Evolutionary conservation across 306 rosid genomes (phyloP).

Genomic region (Bauhinia variegata): DNA sequence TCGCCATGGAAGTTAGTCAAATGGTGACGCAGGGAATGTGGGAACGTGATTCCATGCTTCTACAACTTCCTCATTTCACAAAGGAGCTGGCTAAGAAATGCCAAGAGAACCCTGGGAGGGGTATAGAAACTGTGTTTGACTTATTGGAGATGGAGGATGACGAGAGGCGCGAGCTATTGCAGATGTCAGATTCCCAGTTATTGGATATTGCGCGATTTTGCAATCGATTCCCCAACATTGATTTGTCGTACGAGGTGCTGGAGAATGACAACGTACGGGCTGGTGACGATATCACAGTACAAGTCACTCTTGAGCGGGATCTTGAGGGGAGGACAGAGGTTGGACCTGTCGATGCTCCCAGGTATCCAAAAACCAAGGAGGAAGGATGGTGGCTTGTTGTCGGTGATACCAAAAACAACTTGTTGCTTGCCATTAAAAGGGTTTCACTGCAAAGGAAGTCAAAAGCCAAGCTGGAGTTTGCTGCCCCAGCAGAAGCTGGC

Average conservation of each 20-base stretch:
- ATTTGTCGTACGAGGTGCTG: slow-evolving; percentile 69
- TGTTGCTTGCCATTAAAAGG: slow-evolving; percentile 79
- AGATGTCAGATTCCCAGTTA: slow-evolving; percentile 77
- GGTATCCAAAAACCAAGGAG: slow-evolving; percentile 86
- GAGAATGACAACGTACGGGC: slow-evolving; percentile 58
- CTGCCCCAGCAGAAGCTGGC: slow-evolving; percentile 77
- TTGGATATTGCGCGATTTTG: slow-evolving; percentile 80
- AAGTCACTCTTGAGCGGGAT: slow-evolving; percentile 77
- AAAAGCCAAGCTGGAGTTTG: slow-evolving; percentile 74
- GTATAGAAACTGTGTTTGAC: slow-evolving; percentile 81
- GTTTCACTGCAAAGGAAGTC: slow-evolving; percentile 72
- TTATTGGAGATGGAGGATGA: slow-evolving; percentile 88
- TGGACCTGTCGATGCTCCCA: slow-evolving; percentile 72
- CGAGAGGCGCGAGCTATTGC: slow-evolving; percentile 74
- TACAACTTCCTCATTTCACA: slow-evolving; percentile 91
- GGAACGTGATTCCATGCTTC: slow-evolving; percentile 91
- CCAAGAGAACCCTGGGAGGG: slow-evolving; percentile 69
- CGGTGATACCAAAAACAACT: slow-evolving; percentile 74
- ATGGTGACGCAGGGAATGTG: slow-evolving; percentile 95
- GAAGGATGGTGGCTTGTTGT: slow-evolving; percentile 99
- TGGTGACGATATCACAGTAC: slow-evolving; percentile 68
- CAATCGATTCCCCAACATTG: slow-evolving; percentile 84
- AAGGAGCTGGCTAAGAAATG: slow-evolving; percentile 85
- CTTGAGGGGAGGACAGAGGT: slow-evolving; percentile 71
- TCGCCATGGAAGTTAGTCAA: slow-evolving; percentile 95